Base-by-base conservation (phyloP, 2,329 filamentous ascomycete species). In the Ascochyta lentis region DNA sequence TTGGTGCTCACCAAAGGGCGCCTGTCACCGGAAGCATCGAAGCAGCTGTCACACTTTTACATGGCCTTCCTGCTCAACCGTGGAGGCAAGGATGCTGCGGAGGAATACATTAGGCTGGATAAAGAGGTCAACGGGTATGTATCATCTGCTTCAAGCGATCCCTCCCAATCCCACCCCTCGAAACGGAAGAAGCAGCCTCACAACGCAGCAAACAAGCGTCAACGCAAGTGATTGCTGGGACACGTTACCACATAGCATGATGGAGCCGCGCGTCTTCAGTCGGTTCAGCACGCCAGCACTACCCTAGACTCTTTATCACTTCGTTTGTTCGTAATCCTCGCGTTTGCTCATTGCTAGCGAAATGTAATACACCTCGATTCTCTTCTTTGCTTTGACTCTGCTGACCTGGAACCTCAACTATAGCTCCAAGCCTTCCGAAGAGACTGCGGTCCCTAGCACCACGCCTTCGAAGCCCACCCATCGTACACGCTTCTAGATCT, bases 21-120 rank as follows among this genome's bases (percentile, higher is more conserved):
- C 10, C 83, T 98, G 54, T 84, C 87, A 0, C 73, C 84, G 1
- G 76, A 84, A 0, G 83, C 85, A 0, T 89, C 94, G 75, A 90
- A 88, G 72, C 89, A 92, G 40, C 78, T 99, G 5, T 87, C 88
- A 37, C 84, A 90, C 59, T 80, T 83, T 51, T 99, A 98, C 75
- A 86, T 97, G 80, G 80, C 83, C 12, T 97, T 95, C 70, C 81
- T 99, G 33, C 86, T 96, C 60, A 88, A 96, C 66, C 84, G 90
- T 49, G 93, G 94, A 13, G 88, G 86, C 58, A 90, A 92, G 73
- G 86, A 93, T 29, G 86, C 91, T 2, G 94, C 96, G 79, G 91
- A 92, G 76, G 89, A 93, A 66, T 96, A 93, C 74, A 82, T 97
- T 70, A 80, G 83, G 56, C 80, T 98, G 33, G 94, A 99, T 72